phyloP scores from a whole-genome alignment of 2,329 filamentous ascomycete species.

The Cercospora citrullina region DNA sequence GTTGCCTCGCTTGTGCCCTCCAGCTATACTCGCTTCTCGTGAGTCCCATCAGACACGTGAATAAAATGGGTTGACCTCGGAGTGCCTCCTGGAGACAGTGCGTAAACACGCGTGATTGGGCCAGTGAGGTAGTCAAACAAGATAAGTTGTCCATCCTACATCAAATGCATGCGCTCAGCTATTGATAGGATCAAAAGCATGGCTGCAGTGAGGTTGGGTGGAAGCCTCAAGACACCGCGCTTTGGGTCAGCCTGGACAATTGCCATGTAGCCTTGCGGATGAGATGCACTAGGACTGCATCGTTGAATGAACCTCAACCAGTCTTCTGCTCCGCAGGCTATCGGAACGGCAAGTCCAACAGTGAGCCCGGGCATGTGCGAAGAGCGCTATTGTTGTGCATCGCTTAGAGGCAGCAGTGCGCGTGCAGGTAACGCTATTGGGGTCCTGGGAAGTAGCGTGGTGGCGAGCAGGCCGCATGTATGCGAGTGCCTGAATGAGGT shows the following conservation, averaged over 20 bases:
- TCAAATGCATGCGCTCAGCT: not conserved
- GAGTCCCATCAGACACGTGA: not conserved
- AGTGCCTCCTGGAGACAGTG: not conserved
- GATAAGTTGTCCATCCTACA: not conserved
- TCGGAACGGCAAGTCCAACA: not conserved
- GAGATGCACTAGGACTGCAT: not conserved
- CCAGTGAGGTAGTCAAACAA: not conserved
- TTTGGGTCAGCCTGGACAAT: not conserved
- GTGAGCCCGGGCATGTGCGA: not conserved
- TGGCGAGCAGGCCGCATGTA: not conserved
- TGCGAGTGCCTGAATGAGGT: not conserved
- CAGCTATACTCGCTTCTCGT: not conserved
- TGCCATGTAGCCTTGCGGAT: not conserved
- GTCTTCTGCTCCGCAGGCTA: not conserved
- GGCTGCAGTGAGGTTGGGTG: not conserved
- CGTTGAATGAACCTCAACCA: not conserved
- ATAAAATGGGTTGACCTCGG: not conserved
- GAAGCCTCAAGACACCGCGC: not conserved
- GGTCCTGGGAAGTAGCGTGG: not conserved
- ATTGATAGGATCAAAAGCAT: not conserved
- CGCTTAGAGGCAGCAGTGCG: not conserved
- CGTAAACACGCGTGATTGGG: not conserved
- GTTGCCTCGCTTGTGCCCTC: not conserved
- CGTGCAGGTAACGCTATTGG: not conserved
- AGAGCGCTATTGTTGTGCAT: not conserved